Base-by-base conservation (phyloP, 2,329 filamentous ascomycete genomes). In the Colletotrichum sp. region DNA sequence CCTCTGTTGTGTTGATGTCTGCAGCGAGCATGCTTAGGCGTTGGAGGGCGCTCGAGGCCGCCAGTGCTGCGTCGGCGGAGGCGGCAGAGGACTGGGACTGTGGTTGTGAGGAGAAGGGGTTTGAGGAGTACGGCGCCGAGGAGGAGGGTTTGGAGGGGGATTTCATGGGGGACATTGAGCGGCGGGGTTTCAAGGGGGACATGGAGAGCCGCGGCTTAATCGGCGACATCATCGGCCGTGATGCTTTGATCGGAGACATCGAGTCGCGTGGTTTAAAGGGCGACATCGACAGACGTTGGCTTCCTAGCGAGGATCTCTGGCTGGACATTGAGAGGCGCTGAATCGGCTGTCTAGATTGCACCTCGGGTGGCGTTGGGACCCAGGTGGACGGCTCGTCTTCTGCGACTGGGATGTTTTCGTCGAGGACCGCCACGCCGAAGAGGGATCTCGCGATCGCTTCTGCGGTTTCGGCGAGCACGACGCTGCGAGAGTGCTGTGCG, bases 21-120 rank as follows among this genome's bases (percentile, higher is more conserved):
- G 55, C 39, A 32, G 64, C 64, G 55, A 78, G 76, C 69, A 77
- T 71, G 69, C 76, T 77, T 8, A 78, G 69, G 55, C 77, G 77
- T n/a, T 77, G 71, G 18, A 78, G 75, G 10, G 75, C 76, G 13
- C 62, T 48, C 8, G 68, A 58, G 22, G 62, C 69, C 7, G 43
- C 30, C n/a, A 36, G 13, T 32, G 18, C 34, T 22, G 62, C 39
- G 62, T 66, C 39, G 34, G 34, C 12, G 22, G 56, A 32, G 61
- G 27, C 56, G 27, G 43, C 56, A 10, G 58, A 65, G 28, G 73
- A 68, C 27, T 75, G 73, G 28, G 64, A 61, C 12, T 48, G 52
- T 25, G 68, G 34, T 5, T 30, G 43, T 8, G 73, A 73, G 13
- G 70, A 43, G 25, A 58, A 66, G 22, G 67, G 69, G 6, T 62